Evolutionary conservation across 2,329 filamentous ascomycete genomes (phyloP), one percentile per base, ranked within the genome.

Genomic region (Aspergillus chevalieri): DNA sequence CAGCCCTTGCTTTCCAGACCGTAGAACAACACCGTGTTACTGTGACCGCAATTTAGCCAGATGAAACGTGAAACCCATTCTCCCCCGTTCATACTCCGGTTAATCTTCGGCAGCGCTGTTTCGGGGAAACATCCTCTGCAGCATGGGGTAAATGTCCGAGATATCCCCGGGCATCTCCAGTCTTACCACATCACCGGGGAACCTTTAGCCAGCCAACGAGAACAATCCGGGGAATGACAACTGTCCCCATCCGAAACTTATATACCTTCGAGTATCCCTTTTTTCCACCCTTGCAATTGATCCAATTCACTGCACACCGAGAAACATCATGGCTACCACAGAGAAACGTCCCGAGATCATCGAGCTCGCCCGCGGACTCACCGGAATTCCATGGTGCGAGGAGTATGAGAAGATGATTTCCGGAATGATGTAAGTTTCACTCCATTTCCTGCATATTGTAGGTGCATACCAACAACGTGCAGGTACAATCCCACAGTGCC

Each of bases 351-450:
- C 58, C 0, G 65, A 68, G 17, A 58, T 66, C 28, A 65, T 67
- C 26, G 60, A 58, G 28, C 50, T 67, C 30, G 61, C 65, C 12
- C 61, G 58, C 17, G 53, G 47, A 12, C 47, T 67, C 3, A 43
- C 55, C 24, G 49, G 59, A 28, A 54, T 61, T 0, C 65, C 64
- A 4, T 50, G 60, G 54, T 65, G 65, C 48, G 65, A 67, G n/a
- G 61, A 68, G 21, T 68, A 66, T 48, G 65, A 68, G 49, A 54
- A 52, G 9, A 68, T 68, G 65, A 59, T 68, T 42, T 68, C 65
- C 1, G 65, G 65, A 7, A 68, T 68, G 65, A 56, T 67, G 65
- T 67, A 51, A 15, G 56, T 53, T 10, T 4, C 14, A n/a, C 6
- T 6, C 8, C 14, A 6, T 38, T n/a, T 2, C 24, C 28, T 43